Evolutionary conservation across 176 grass and related monocot species (phyloP).

Genomic region (Poa pratensis): DNA sequence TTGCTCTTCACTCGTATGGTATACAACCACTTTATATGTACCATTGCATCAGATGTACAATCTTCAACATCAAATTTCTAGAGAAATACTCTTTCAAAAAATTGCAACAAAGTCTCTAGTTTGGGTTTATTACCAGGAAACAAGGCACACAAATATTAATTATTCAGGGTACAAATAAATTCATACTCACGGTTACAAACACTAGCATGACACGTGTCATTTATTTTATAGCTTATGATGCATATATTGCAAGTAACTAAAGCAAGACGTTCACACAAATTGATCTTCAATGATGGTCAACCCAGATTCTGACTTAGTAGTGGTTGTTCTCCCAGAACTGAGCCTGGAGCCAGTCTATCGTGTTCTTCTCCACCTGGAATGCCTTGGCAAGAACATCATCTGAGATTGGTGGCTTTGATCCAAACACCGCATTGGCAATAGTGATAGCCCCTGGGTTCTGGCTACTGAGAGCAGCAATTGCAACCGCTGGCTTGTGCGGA

Average conservation of each 20-base stretch:
- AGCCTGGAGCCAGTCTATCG: not conserved
- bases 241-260: not conserved
- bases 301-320: not conserved
- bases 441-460: not conserved
- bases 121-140: not conserved
- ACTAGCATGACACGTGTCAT: not conserved
- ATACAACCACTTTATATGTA: too few relatives aligned
- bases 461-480: not conserved
- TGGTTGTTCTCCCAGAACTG: conserved; percentile 8
- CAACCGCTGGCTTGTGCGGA: not conserved
- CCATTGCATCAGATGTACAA: too few relatives aligned
- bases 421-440: conserved; percentile 1
- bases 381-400: not conserved
- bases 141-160: not conserved
- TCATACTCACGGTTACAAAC: not conserved
- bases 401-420: not conserved
- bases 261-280: not conserved
- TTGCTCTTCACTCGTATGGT: not conserved
- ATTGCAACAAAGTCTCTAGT: not conserved
- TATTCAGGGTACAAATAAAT: not conserved
- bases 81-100: not conserved
- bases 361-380: not conserved
- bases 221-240: not conserved
- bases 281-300: not conserved
- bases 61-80: too few relatives aligned